Base-by-base conservation (phyloP, 179 eudicot genomes). In the Nepenthes alata region DNA sequence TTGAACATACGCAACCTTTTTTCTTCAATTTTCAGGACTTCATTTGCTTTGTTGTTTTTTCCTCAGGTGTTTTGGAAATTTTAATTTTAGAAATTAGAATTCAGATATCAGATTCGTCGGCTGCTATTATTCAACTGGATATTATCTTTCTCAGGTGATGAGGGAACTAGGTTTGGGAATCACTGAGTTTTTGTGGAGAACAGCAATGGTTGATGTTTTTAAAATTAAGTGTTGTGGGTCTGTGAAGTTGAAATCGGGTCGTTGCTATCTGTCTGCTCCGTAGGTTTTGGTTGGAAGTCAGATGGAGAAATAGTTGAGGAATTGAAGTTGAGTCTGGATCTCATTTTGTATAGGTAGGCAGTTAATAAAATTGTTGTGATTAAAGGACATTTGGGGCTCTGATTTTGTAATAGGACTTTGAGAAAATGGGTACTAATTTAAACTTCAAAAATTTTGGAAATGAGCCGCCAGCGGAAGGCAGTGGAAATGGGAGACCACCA, bases 391-490 rank as follows among this genome's bases (percentile, higher is more conserved):
- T 6, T 15, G 48, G 9, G 44, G n/a, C 34, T 11, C 11, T 55
- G 34, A 51, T 41, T 5, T 25, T 25, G 25, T 0, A 25, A 25
- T 25, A 25, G 25, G 25, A 25, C 25, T 25, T 25, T 25, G 25
- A 25, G 25, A 25, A 25, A 11, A 88, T 88, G 94, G 90, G 87
- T 12, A 84, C 86, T 41, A 82, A 71, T 70, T 58, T 79, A 38
- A 88, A 84, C 59, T 91, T 83, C 81, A 82, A 76, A 81, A 75
- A 63, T 67, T 80, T 70, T 49, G 88, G 75, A 12, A 82, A 74
- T 35, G 80, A 75, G 53, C 68, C 79, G 45, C 25, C 25, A 25
- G 25, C 25, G 25, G 25, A 25, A 25, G 25, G 25, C 25, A 25
- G 25, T 25, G 25, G 25, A 25, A 25, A 25, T 25, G 25, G 25